A percentile compares a stretch with the other conserved stretches of the same genome.
Evolutionary conservation across 164 flowering plant species (phyloP).

Genomic region (Macadamia tetraphylla): DNA sequence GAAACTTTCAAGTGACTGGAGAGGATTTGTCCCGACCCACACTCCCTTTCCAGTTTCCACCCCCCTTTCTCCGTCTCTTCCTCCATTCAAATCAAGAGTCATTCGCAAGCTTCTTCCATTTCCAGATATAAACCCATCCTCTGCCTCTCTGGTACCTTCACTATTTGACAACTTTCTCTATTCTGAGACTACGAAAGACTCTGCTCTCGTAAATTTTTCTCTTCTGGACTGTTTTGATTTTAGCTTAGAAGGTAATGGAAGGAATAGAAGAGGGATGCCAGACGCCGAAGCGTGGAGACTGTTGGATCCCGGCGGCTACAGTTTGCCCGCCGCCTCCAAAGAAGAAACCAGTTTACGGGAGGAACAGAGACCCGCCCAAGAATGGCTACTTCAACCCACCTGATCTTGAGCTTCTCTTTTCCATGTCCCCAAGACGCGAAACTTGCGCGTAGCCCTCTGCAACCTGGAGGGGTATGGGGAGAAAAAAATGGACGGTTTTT

Average conservation of each 20-base stretch:
- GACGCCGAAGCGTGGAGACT: conserved; percentile 36
- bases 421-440: conserved; percentile 18
- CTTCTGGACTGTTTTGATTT: not conserved
- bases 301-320: conserved; percentile 26
- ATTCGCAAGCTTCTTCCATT: too few relatives aligned
- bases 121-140: too few relatives aligned
- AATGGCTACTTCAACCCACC: conserved; percentile 53
- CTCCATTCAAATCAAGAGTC: too few relatives aligned
- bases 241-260: not conserved
- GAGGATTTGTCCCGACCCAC: too few relatives aligned
- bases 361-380: conserved; percentile 35
- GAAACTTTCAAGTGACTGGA: too few relatives aligned
- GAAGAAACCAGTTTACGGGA: conserved; percentile 27
- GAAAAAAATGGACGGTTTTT: too few relatives aligned
- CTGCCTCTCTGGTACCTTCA: too few relatives aligned
- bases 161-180: too few relatives aligned
- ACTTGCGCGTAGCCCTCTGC: conserved; percentile 16
- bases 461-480: too few relatives aligned
- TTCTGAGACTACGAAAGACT: too few relatives aligned
- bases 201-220: not conserved
- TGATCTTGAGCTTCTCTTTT: conserved; percentile 47
- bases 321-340: conserved; percentile 42
- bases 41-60: not conserved
- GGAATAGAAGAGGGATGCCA: conserved; percentile 32
- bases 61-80: not conserved